phyloP scores from a whole-genome alignment of 208 protist genomes.

The Entamoeba invadens region DNA sequence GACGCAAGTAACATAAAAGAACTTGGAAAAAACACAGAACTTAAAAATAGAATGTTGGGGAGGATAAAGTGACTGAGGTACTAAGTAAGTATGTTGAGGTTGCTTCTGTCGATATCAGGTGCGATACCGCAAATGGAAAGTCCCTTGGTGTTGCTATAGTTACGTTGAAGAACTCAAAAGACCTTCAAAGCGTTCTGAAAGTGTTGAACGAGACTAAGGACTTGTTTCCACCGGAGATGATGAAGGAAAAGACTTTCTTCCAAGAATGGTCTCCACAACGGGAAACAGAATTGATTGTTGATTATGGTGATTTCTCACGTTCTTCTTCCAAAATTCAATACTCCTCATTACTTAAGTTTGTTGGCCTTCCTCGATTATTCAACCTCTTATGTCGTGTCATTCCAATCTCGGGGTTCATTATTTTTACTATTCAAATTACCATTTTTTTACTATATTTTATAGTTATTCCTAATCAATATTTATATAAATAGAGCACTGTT shows the following conservation, averaged over 20 bases:
- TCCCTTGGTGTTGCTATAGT: not conserved
- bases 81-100: not conserved
- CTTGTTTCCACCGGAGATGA: not conserved
- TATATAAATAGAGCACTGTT: too few relatives aligned
- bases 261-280: not conserved
- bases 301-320: not conserved
- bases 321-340: not conserved
- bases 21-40: too few relatives aligned
- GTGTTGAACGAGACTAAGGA: not conserved
- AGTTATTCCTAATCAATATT: too few relatives aligned
- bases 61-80: not conserved
- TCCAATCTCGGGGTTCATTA: too few relatives aligned
- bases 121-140: not conserved
- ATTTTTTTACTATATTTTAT: too few relatives aligned
- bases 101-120: not conserved
- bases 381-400: too few relatives aligned
- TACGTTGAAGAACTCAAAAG: not conserved
- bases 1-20: too few relatives aligned
- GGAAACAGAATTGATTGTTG: not conserved
- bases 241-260: not conserved
- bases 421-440: too few relatives aligned
- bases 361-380: too few relatives aligned
- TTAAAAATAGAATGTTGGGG: not conserved
- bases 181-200: not conserved
- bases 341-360: too few relatives aligned